Evolutionary conservation across 306 rosid genomes (phyloP).

Genomic region (Glycine latifolia): DNA sequence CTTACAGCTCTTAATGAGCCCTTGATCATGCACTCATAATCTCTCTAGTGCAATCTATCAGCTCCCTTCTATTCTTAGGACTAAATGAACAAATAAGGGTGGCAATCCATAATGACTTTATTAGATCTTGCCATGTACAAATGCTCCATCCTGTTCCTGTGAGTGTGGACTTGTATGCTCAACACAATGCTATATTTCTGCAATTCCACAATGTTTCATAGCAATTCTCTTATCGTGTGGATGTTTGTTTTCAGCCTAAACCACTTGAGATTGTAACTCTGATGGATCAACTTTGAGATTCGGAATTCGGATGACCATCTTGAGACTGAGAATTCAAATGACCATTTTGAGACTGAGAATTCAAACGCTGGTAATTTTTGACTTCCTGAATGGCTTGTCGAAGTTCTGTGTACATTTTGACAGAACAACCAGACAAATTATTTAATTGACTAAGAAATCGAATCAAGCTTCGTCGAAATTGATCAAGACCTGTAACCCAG

Average conservation of each 20-base stretch:
- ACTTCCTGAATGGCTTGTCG: constrained; percentile 52
- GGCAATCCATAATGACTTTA: constrained; percentile 26
- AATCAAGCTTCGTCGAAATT: constrained; percentile 65
- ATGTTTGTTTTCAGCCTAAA: constrained; percentile 40
- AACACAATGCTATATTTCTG: constrained; percentile 16
- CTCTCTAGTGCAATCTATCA: constrained; percentile 22
- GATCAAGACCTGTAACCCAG: constrained; percentile 65
- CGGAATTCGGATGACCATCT: constrained; percentile 44
- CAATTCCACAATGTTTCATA: constrained; percentile 5
- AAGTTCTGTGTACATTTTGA: constrained; percentile 64
- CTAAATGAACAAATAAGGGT: constrained; percentile 36
- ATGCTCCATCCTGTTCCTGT: constrained; percentile 50
- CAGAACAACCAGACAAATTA: constrained; percentile 69
- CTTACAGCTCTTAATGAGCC: constrained; percentile 47
- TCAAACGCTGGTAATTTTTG: constrained; percentile 47
- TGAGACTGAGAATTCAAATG: constrained; percentile 38
- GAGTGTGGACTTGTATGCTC: constrained; percentile 44
- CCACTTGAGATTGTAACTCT: constrained; percentile 50
- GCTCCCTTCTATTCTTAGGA: constrained; percentile 46
- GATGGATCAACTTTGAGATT: constrained; percentile 50
- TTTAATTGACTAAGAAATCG: constrained; percentile 62
- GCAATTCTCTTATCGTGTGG: constrained; percentile 19
- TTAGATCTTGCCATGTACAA: constrained; percentile 56
- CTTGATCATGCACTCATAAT: constrained; percentile 35
- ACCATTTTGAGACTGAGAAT: constrained; percentile 54